A percentile compares a stretch with the other conserved stretches of the same genome.
Evolutionary conservation across 1,139 yeast genomes (phyloP).

Genomic region (Pichia sp.): DNA sequence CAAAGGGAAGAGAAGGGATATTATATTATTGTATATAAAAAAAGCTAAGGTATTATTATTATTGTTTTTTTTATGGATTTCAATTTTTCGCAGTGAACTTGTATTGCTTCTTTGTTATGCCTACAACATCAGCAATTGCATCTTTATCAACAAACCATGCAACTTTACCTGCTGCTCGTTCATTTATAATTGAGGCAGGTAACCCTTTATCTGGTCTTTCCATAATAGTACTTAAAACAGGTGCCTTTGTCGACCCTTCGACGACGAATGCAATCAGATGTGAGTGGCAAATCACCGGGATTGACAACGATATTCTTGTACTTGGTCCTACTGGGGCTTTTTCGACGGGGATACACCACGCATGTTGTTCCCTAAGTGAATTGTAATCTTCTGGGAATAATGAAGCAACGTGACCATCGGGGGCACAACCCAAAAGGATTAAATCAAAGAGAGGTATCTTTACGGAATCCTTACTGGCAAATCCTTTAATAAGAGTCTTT

Average conservation of each 20-base stretch:
- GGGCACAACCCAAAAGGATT: constrained; percentile 90
- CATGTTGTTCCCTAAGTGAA: constrained; percentile 78
- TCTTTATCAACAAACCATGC: constrained; percentile 98
- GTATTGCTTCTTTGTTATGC: constrained; percentile 65
- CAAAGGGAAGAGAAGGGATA: no score
- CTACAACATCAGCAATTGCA: constrained; percentile 75
- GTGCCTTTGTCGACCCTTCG: constrained; percentile 94
- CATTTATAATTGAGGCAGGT: constrained; percentile 91
- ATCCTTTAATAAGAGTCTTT: constrained; percentile 72
- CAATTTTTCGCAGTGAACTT: constrained; percentile 31
- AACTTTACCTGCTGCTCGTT: constrained; percentile 93
- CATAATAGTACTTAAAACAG: constrained; percentile 85
- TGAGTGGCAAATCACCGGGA: constrained; percentile 93
- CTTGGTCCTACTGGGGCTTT: constrained; percentile 90
- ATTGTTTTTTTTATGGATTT: no score
- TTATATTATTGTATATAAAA: no score
- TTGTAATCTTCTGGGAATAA: constrained; percentile 82
- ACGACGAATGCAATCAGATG: constrained; percentile 90
- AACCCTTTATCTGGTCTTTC: constrained; percentile 96
- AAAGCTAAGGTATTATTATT: no score
- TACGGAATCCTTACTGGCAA: constrained; percentile 95
- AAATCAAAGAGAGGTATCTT: constrained; percentile 92
- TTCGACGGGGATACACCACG: constrained; percentile 93
- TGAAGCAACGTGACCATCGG: constrained; percentile 97
- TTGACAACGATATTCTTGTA: constrained; percentile 82